Conservation (phyloP, 2,329 filamentous ascomycete species). For the Beauveria bassiana region DNA sequence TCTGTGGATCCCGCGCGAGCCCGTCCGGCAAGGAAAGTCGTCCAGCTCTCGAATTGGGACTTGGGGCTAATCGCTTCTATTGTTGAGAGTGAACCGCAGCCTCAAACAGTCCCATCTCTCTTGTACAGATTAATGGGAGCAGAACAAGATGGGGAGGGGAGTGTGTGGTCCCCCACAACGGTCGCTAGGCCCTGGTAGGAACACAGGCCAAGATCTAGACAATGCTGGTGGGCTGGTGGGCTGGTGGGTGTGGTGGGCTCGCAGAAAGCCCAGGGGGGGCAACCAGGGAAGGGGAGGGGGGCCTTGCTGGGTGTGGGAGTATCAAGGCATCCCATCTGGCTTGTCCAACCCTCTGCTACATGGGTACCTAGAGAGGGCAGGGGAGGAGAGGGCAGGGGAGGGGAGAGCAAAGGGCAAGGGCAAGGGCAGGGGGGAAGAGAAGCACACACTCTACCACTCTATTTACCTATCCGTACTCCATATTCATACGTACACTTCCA, state of each 20-base stretch:
- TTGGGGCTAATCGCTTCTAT: neutral
- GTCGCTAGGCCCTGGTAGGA: neutral
- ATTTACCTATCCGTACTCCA: neutral
- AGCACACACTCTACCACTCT: neutral
- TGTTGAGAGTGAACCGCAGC: neutral
- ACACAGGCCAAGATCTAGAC: conserved; percentile 9
- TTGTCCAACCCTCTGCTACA: neutral
- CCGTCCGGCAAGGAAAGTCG: neutral
- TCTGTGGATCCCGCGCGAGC: conserved; percentile 1
- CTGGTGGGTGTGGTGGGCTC: too few relatives aligned
- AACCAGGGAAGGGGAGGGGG: too few relatives aligned
- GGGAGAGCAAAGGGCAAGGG: too few relatives aligned
- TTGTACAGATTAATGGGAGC: too few relatives aligned
- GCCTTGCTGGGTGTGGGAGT: neutral
- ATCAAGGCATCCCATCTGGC: neutral
- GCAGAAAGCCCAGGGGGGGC: too few relatives aligned
- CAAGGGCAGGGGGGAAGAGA: neutral
- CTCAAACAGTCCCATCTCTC: neutral
- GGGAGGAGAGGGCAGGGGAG: neutral
- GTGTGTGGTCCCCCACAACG: conserved; percentile 3
- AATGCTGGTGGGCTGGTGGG: conserved; percentile 3
- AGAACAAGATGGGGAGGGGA: too few relatives aligned
- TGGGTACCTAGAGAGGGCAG: too few relatives aligned
- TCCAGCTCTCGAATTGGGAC: neutral
- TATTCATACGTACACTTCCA: neutral